Percentiles rank a stretch among this genome's conserved stretches.
Conservation (phyloP, 2,329 filamentous ascomycete species). For the Ceratocystis papillata region DNA sequence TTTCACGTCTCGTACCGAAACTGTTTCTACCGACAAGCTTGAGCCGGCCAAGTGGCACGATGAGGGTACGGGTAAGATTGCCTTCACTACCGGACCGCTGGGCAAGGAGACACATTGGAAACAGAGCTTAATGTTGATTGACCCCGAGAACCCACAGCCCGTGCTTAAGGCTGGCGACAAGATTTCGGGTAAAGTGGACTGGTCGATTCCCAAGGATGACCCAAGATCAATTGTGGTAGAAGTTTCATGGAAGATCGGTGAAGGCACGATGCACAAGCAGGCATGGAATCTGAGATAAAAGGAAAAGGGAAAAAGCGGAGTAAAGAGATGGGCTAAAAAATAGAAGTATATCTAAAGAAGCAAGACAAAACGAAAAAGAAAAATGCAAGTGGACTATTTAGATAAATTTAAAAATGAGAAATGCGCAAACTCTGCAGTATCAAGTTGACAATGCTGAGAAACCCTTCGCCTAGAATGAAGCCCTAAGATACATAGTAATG, state of each 20-base stretch:
- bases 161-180: conserved; percentile 44
- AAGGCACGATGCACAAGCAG: conserved; percentile 36
- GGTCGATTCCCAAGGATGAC: conserved; percentile 57
- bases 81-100: conserved; percentile 77
- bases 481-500: conserved; percentile 39
- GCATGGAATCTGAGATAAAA: conserved; percentile 37
- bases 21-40: conserved; percentile 41
- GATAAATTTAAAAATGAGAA: conserved; percentile 50
- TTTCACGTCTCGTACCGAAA: conserved; percentile 54
- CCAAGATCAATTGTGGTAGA: conserved; percentile 57
- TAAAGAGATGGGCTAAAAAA: not conserved
- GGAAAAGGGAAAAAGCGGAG: not conserved
- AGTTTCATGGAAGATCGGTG: conserved; percentile 48
- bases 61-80: conserved; percentile 50
- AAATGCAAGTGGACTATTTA: not conserved
- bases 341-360: not conserved
- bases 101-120: conserved; percentile 80
- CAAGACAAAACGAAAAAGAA: not conserved
- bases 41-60: conserved; percentile 52
- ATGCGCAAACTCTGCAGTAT: conserved; percentile 65
- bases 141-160: conserved; percentile 42
- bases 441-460: conserved; percentile 84
- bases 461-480: conserved; percentile 82
- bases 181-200: conserved; percentile 58
- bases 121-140: conserved; percentile 64